Base-by-base conservation (phyloP, 2,329 filamentous ascomycete genomes). In the Dactylellina drechsleri region DNA sequence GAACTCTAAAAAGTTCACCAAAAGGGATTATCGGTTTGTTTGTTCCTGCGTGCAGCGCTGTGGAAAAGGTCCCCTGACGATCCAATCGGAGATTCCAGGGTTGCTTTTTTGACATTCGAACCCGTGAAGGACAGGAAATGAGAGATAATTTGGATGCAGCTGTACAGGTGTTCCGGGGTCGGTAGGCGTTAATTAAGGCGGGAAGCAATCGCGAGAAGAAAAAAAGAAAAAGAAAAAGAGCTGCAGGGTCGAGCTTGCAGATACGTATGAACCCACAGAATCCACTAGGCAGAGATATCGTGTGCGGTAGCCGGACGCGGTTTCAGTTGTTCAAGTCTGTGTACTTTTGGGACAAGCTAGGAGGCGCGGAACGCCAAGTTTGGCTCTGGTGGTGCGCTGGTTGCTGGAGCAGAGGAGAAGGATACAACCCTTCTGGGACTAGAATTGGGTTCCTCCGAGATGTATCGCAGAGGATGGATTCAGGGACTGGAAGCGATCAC, bases 101-200 rank as follows among this genome's bases (percentile, higher is more conserved):
- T 62, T 70, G 49, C 41, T 57, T 70, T 70, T 60, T 70, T 61
- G 50, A 56, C 57, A 36, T 61, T 57, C 49, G 53, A 50, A 50
- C 57, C 66, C 66, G 66, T 61, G 50, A 70, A 70, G 61, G 66
- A 50, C 66, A 62, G 66, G 66, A 70, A 70, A 70, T 70, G 66
- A 70, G 31, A 62, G 66, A 57, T 62, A 57, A 71, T 64, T 71
- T 59, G 56, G 58, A 47, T 12, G 43, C 43, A 41, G 18, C 50
- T 58, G 52, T 36, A 40, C 56, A 56, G 28, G 56, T 47, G 50
- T 70, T 52, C 66, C 66, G 65, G 59, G 66, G 66, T 54, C 66
- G 59, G 59, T 65, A 65, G 66, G 66, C 59, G 66, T 66, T 74
- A 66, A 65, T 71, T 65, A 64, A 59, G 68, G 59, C 59, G 67